Base-by-base conservation (phyloP, 2,329 filamentous ascomycete species). In the Clarireedia monteithiana region DNA sequence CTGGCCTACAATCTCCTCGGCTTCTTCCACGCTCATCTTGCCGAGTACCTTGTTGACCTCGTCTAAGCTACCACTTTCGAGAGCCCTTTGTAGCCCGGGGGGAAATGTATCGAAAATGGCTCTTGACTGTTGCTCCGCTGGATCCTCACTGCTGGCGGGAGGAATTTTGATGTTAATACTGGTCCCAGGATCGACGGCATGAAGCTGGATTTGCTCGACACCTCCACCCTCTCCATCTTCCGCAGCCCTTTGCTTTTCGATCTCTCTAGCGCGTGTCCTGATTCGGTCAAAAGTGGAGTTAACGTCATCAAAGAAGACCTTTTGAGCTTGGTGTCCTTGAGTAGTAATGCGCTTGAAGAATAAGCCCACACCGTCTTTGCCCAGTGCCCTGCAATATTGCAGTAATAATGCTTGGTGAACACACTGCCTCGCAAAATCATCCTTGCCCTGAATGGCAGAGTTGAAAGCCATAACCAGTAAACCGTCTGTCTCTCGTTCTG, bases 331-430 rank as follows among this genome's bases (percentile, higher is more conserved):
- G 72, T 99, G 92, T 34, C 86, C 89, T 64, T 83, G 84, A 3
- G 88, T 95, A 23, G 88, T 94, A 70, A 99, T 91, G 57, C 92
- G 87, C 74, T 94, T 95, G 81, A 99, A 99, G 78, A 99, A 99
- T 30, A 97, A 74, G 5, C 83, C 81, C 7, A 96, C 91, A 23
- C 92, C 92, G 66, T 97, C 90, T 62, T 83, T 84, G 59, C 92
- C 91, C 14, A 99, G 79, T 44, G 90, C 86, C 9, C 92, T 84
- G 74, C 94, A 99, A 75, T 99, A 99, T 71, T 99, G 94, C 42
- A 99, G 75, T 12, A 99, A 78, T 15, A 97, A 78, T 3, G 88
- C 92, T 70, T 97, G 91, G 72, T 99, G 94, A 23, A 99, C 91
- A 72, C 86, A 96, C 70, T 92, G 89, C 48, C 85, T 82, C 4